A percentile compares a stretch with the other conserved stretches of the same genome.
phyloP scores from a whole-genome alignment of 352 stramenopile species.

The Phytopythium montanum region DNA sequence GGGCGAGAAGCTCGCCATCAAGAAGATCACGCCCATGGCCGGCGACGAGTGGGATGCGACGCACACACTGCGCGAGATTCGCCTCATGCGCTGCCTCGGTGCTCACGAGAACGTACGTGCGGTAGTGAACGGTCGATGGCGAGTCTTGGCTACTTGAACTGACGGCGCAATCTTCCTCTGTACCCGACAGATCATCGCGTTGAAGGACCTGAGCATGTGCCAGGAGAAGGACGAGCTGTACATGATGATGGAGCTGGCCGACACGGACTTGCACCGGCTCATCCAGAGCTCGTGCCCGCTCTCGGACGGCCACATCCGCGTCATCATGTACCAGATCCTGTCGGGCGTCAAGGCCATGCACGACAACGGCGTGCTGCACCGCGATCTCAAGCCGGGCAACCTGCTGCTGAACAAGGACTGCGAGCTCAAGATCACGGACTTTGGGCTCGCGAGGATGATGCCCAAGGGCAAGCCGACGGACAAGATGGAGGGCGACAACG shows the following conservation, averaged over 20 bases:
- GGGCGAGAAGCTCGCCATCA: constrained; percentile 88
- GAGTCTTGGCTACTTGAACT: neutral
- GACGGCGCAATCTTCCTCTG: neutral
- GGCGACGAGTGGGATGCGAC: constrained; percentile 88
- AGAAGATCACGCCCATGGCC: constrained; percentile 92
- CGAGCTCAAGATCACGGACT: constrained; percentile 93
- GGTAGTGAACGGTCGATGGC: neutral
- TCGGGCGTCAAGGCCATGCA: constrained; percentile 91
- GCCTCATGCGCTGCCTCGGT: constrained; percentile 86
- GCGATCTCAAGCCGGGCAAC: constrained; percentile 95
- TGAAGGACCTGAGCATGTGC: constrained; percentile 89
- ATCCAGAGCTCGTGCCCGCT: constrained; percentile 88
- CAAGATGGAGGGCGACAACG: constrained; percentile 14
- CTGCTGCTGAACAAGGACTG: constrained; percentile 92
- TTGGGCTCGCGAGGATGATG: constrained; percentile 90
- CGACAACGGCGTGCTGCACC: constrained; percentile 91
- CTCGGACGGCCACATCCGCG: constrained; percentile 74
- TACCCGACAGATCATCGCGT: constrained; percentile 72
- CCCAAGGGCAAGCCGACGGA: constrained; percentile 28
- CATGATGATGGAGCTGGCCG: constrained; percentile 95
- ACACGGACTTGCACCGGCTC: constrained; percentile 91
- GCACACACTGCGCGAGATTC: constrained; percentile 88
- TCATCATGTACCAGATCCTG: constrained; percentile 87
- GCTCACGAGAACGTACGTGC: constrained; percentile 86
- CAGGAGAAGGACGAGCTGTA: constrained; percentile 93